These are phyloP conservation scores for Atkinsonella hypoxylon DNA, from an alignment of 2,329 filamentous ascomycete genomes.

Conservation along the genomic window DNA sequence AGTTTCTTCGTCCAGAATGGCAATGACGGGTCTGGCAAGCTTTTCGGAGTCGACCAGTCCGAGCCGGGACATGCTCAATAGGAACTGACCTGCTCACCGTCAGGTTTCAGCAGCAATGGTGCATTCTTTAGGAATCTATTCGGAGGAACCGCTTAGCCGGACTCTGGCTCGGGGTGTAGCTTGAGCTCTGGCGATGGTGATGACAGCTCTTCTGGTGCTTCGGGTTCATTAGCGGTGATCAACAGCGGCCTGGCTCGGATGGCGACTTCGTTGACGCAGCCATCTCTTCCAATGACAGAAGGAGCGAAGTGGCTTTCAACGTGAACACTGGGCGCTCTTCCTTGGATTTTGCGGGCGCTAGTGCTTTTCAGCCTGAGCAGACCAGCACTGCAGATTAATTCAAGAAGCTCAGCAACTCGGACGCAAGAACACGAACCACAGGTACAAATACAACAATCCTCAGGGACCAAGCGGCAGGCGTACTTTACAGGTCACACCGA, in stretches of 20 bases:
- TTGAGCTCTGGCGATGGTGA: neutral
- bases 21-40: neutral
- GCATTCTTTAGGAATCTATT: neutral
- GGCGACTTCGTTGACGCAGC: too few relatives aligned
- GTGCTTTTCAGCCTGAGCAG: neutral
- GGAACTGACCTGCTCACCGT: too few relatives aligned
- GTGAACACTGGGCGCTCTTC: neutral
- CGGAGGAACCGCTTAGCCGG: neutral
- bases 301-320: neutral
- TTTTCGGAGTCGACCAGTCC: neutral
- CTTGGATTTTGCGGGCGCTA: neutral
- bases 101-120: neutral
- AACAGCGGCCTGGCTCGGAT: neutral
- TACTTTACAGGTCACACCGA: too few relatives aligned
- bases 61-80: neutral
- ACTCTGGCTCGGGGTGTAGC: too few relatives aligned
- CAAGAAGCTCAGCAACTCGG: too few relatives aligned
- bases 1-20: too few relatives aligned
- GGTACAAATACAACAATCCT: too few relatives aligned
- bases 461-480: too few relatives aligned
- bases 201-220: neutral
- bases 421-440: neutral
- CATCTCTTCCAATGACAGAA: too few relatives aligned
- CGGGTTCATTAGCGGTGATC: neutral
- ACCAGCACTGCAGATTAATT: neutral